Evolutionary conservation across 345 rosid species (phyloP).

Genomic region (rapeseed (Brassica napus)): Da-Ae NC_063448.1:5650501-5651000

Average conservation of each 20-base stretch:
- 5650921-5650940: slow-evolving; percentile 36
- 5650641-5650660: slow-evolving; percentile 6
- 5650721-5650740: slow-evolving; percentile 38
- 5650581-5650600: slow-evolving; percentile 27
- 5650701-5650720: slow-evolving; percentile 25
- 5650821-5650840: slow-evolving; percentile 8
- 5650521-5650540: slow-evolving; percentile 58
- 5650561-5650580: slow-evolving; percentile 31
- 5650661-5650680: slow-evolving; percentile 26
- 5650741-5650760: slow-evolving; percentile 33
- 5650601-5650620: slow-evolving; percentile 45
- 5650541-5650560: slow-evolving; percentile 45
- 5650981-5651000: background rate
- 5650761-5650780: slow-evolving; percentile 8
- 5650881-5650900: slow-evolving; percentile 5
- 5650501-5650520: slow-evolving; percentile 77
- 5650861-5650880: slow-evolving; percentile 35
- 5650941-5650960: slow-evolving; percentile 24
- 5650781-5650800: slow-evolving; percentile 35
- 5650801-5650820: slow-evolving; percentile 34
- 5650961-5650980: background rate
- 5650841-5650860: background rate
- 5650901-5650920: slow-evolving; percentile 34
- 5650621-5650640: slow-evolving; percentile 37
- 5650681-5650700: slow-evolving; percentile 5